Conservation (phyloP, 2,329 filamentous ascomycete genomes). For the Pyricularia pennisetigena region DNA sequence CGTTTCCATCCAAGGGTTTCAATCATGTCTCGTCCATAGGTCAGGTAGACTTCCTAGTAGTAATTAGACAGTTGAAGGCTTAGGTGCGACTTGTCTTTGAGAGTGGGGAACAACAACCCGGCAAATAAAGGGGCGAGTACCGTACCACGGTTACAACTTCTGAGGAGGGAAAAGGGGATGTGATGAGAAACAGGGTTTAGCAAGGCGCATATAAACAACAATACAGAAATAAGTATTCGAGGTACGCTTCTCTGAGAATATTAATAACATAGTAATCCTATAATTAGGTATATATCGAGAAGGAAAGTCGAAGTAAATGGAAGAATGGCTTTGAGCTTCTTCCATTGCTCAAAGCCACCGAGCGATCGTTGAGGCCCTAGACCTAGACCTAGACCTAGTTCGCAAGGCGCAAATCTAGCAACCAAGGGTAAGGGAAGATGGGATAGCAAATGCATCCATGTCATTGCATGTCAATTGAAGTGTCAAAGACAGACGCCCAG, state of each 20-base stretch:
- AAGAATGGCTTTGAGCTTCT: background rate
- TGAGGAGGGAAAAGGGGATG: background rate
- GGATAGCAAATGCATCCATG: background rate
- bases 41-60: background rate
- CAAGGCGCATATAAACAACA: background rate
- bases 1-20: background rate
- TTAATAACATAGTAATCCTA: too few species aligned
- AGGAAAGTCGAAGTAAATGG: too few species aligned
- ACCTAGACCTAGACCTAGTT: too few species aligned
- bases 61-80: background rate
- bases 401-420: background rate
- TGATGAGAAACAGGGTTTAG: background rate
- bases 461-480: background rate
- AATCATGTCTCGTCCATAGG: background rate
- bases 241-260: too few species aligned
- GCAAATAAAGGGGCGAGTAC: background rate
- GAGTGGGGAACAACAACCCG: background rate
- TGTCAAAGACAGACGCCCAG: background rate
- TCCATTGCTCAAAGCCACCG: background rate
- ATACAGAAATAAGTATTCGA: too few species aligned
- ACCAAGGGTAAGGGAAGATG: background rate
- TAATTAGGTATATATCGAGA: too few species aligned
- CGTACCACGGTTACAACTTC: too few species aligned
- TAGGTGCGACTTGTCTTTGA: background rate
- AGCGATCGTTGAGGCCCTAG: background rate